Base-by-base conservation (phyloP, 495 filamentous ascomycete genomes). In the Podospora fimiseda region DNA sequence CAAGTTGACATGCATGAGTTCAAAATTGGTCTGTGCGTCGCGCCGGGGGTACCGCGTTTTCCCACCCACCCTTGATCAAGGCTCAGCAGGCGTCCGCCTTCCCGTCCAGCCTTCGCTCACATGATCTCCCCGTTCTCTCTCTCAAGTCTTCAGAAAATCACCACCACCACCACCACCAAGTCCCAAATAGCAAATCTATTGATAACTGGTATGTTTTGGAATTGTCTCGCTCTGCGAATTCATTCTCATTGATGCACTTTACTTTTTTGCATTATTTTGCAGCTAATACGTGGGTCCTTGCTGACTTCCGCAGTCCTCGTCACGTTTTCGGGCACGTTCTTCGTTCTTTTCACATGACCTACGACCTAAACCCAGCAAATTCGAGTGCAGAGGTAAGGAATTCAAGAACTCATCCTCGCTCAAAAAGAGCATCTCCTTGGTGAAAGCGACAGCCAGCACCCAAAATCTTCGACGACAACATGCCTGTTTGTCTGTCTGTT, bases 261-360 rank as follows among this genome's bases (percentile, higher is more conserved):
- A 23, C 23, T 39, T 41, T 56, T 49, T 53, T 60, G 54, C 47
- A 49, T 43, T 37, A 40, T 9, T 40, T 48, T 57, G 39, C 14
- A 4, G 13, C 18, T 13, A 7, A 2, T 54, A 22, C 48, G 33
- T 52, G 50, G 57, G 55, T 48, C 53, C 52, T 39, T 22, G 52
- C 60, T 65, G 55, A 65, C 52, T 40, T 52, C 23, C 24, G 45
- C 52, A 58, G 61, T 53, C 51, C 58, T 65, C 62, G 64, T 66
- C 63, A 63, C 63, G 63, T 66, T 63, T 63, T 63, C 56, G 63
- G 63, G 60, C 63, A 66, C 62, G 64, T 65, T 67, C 61, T 61
- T 60, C 64, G 64, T 65, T n/a, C n/a, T n/a, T 59, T 60, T 63
- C 64, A 67, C 62, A 62, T 67, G 64, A 65, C 62, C 69, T 70